These are phyloP conservation scores for Neurospora sp. DNA, from an alignment of 495 filamentous ascomycete species.

Conservation along the genomic window DNA sequence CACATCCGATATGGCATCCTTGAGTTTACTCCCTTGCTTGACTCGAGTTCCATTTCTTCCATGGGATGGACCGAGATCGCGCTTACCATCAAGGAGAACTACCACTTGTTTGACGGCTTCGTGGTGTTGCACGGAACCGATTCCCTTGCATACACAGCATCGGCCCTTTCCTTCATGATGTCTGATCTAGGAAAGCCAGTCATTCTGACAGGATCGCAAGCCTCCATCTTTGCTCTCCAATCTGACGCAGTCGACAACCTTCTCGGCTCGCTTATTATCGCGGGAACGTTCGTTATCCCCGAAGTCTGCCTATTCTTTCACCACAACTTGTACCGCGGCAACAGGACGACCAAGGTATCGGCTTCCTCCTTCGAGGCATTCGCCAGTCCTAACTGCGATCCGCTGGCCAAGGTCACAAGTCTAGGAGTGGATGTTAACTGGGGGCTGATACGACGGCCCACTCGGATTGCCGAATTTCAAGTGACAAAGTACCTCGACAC, in stretches of 20 bases:
- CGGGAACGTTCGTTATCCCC: conserved; percentile 91
- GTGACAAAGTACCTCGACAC: conserved; percentile 76
- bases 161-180: conserved; percentile 91
- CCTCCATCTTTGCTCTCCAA: conserved; percentile 84
- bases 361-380: conserved; percentile 83
- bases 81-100: conserved; percentile 58
- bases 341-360: conserved; percentile 81
- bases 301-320: conserved; percentile 97
- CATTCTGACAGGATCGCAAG: conserved; percentile 83
- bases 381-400: conserved; percentile 69
- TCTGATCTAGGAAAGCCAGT: conserved; percentile 86
- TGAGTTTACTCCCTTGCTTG: conserved; percentile 80
- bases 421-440: conserved; percentile 77
- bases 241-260: conserved; percentile 96
- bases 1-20: conserved; percentile 78
- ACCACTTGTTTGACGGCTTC: conserved; percentile 86
- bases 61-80: conserved; percentile 88
- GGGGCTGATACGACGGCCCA: conserved; percentile 69
- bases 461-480: conserved; percentile 58
- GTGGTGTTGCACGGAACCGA: conserved; percentile 96
- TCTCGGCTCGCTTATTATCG: conserved; percentile 83
- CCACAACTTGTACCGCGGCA: conserved; percentile 84
- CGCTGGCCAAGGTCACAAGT: conserved; percentile 70
- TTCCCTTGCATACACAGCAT: conserved; percentile 83
- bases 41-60: conserved; percentile 86